Evolutionary conservation across 768 basidiomycete genomes (phyloP), one percentile per base, ranked within the genome.

Genomic region (Clitopilus hobsonii): DNA sequence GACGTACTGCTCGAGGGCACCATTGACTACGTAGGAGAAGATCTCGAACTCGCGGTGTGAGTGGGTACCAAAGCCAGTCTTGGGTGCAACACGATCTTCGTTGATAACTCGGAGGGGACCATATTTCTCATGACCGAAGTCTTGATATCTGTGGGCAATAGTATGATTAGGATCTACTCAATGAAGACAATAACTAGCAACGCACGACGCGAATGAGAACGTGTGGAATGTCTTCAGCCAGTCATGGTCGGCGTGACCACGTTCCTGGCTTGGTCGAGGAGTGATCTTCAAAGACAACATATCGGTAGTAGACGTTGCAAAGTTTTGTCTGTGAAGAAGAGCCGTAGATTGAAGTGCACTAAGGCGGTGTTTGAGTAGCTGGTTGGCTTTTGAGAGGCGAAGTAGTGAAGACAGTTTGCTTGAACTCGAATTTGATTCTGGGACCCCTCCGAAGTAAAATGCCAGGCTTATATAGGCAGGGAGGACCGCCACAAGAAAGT

Each of bases 191-290:
- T n/a, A 11, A 29, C 25, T 38, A 38, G 54, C 6, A 63, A 74
- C 83, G 32, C 65, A 88, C 85, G 70, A 68, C 0, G 87, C 82
- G 61, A 91, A 91, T 1, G 87, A 81, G 66, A 94, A 94, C 0
- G 91, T 89, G 61, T 93, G 86, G 75, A 90, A 89, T 0, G 89
- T 85, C 76, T 92, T 93, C 52, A 94, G 74, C 91, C 91, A 94
- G 23, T 81, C 88, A 60, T 91, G 90, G 64, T 94, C 82, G 6
- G 86, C 88, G 49, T 87, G 71, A 2, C 88, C 90, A 18, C 89
- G 78, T 20, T 84, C 80, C 48, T 84, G 66, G 58, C 83, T 89
- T 49, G 68, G 76, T 53, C 89, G 80, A 14, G 78, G 76, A 47
- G 73, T 49, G 52, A 86, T 74, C 49, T 73, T 72, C 60, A 76